Base-by-base conservation (phyloP, 768 basidiomycete species). In the Amyloporia xantha region DNA sequence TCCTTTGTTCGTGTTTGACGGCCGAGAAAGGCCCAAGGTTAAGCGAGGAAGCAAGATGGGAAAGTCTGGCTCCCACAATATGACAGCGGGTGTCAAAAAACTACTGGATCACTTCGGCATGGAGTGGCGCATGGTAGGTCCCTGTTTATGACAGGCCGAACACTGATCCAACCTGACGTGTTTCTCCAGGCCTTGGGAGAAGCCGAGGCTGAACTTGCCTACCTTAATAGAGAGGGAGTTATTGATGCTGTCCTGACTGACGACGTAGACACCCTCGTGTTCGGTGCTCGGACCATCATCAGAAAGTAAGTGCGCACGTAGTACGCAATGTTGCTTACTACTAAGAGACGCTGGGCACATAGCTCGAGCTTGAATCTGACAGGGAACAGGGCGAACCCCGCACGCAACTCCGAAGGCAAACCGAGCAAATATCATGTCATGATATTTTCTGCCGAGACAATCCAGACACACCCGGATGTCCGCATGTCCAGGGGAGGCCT, bases 181-280 rank as follows among this genome's bases (percentile, higher is more conserved):
- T n/a, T n/a, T n/a, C 1, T 40, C 28, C 11, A 73, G 71, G 74
- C 74, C 5, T 66, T 66, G 10, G 74, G 74, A 23, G 73, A 76
- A 59, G 75, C 75, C 1, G 74, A 77, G 51, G 74, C 76, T 0
- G 73, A 78, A 50, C 66, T 77, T 1, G 74, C 73, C 1, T 54
- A 62, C 10, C 69, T 78, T 53, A 72, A 71, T 42, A 45, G 52
- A 2, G 43, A 51, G 23, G 70, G 68, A 6, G 48, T 62, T 43
- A 70, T 79, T 17, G 76, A 78, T 52, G 68, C 69, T 0, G 63
- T 78, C 11, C 50, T 77, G 25, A 74, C 75, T 1, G 74, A 77
- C 51, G 75, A 76, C 59, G 69, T 66, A 3, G 76, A 77, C 55
- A 65, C 72, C 0, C 55, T 78, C 4, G 44, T 78, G 1, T 79